These are phyloP conservation scores for Xylaria sp. DNA, from an alignment of 2,329 filamentous ascomycete species.

Conservation along the genomic window DNA sequence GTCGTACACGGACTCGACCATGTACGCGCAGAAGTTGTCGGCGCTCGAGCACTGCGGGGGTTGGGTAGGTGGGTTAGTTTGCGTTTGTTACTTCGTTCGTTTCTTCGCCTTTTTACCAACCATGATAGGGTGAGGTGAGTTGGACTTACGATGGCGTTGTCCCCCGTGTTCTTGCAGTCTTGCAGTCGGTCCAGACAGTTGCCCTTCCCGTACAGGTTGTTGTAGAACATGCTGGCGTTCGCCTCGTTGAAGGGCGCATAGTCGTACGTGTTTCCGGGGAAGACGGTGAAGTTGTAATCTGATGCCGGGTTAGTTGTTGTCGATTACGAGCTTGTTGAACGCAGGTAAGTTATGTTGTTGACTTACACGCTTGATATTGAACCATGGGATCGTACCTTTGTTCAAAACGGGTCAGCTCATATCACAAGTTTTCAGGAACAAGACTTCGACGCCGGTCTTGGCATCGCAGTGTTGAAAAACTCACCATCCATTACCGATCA, in stretches of 20 bases:
- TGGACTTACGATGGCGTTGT: conserved; percentile 53
- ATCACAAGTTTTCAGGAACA: background rate
- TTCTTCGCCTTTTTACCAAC: background rate
- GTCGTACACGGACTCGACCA: conserved; percentile 65
- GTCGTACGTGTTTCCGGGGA: conserved; percentile 67
- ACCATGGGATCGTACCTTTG: conserved; percentile 64
- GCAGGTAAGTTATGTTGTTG: background rate
- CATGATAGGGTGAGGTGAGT: too few relatives aligned
- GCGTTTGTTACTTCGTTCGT: background rate
- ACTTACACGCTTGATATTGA: conserved; percentile 61
- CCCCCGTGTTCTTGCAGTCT: conserved; percentile 63
- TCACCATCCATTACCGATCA: conserved; percentile 66
- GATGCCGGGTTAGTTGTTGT: conserved; percentile 3
- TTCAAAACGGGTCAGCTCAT: conserved; percentile 8
- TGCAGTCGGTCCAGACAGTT: conserved; percentile 69
- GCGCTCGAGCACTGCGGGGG: conserved; percentile 57
- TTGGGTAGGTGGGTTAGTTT: conserved; percentile 5
- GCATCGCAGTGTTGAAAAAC: conserved; percentile 3
- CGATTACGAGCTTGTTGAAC: background rate
- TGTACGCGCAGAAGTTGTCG: conserved; percentile 63
- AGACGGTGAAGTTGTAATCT: conserved; percentile 66
- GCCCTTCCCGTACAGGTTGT: conserved; percentile 68
- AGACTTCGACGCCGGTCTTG: too few relatives aligned
- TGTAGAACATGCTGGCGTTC: conserved; percentile 62
- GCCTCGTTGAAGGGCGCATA: conserved; percentile 62